Evolutionary conservation across 257 asterid genomes (phyloP), one percentile per base, ranked within the genome.

Genomic region (Petunia secreta): DNA sequence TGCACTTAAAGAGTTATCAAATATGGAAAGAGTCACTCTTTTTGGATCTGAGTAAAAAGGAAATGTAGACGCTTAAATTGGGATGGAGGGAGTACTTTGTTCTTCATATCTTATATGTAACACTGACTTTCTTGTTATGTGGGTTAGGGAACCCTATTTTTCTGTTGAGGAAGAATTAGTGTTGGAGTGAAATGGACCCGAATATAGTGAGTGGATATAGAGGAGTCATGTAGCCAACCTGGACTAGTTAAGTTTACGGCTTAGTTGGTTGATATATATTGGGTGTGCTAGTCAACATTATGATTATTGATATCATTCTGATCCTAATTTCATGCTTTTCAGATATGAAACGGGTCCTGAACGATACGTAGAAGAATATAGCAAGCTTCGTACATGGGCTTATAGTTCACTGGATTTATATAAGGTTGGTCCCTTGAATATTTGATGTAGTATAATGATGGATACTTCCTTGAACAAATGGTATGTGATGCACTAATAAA

Each of bases 301-400:
- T 67, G 16, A 41, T 41, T 44, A 8, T 7, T 52, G 13, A 38
- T 69, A 63, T 43, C 38, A 57, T 75, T 77, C 16, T 79, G 79
- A 50, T 44, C 55, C 5, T 8, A 13, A 65, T 81, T 54, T 44
- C 38, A 4, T 79, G 85, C 25, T 85, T 84, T 83, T 68, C 92
- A 94, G 98, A 83, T 88, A 83, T 78, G 97, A 86, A 78, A 84
- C 86, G 16, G 85, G 81, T 82, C 98, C 98, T 62, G 89, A 89
- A 41, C 94, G 91, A 84, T 94, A 92, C 89, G 97, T 90, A 7
- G 98, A 93, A 71, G 97, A 93, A 43, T 96, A 96, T 84, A 82
- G 88, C 87, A 93, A 91, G 87, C 97, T 96, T 77, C 94, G 99
- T 46, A 87, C 97, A 11, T 96, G 99, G 99, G 96, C 99, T 58